Evolutionary conservation across 371 early-diverging fungal genomes (phyloP).

Genomic region (Circinella minor): DNA sequence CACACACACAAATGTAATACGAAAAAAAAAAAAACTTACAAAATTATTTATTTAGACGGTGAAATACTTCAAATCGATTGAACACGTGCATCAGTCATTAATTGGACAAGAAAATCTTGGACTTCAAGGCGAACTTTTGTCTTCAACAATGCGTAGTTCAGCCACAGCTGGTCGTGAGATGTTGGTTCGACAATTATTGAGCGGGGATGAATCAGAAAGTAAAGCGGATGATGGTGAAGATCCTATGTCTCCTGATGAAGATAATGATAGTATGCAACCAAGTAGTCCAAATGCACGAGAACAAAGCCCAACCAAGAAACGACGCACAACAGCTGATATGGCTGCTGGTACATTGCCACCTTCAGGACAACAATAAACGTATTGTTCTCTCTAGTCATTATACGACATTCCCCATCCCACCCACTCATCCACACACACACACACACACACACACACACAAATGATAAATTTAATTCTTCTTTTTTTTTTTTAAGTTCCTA

Average conservation of each 20-base stretch:
- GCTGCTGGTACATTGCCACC: constrained; percentile 5
- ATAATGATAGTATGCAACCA: not conserved
- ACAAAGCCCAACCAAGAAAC: constrained; percentile 14
- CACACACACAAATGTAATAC: constrained; percentile 34
- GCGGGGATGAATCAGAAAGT: constrained; percentile 15
- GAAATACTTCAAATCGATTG: constrained; percentile 88
- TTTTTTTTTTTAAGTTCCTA: not conserved
- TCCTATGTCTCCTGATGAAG: not conserved
- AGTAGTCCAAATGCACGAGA: constrained; percentile 5
- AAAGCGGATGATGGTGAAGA: constrained; percentile 1
- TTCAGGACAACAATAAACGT: not conserved
- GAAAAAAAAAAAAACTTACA: no score
- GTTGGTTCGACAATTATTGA: constrained; percentile 15
- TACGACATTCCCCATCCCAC: not conserved
- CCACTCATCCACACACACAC: not conserved
- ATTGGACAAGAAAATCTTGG: constrained; percentile 82
- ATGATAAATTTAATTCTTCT: not conserved
- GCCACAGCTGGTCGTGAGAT: constrained; percentile 11
- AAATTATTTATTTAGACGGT: constrained; percentile 56
- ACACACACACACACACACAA: no score
- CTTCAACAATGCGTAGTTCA: not conserved
- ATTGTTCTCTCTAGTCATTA: no score
- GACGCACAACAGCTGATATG: constrained; percentile 19
- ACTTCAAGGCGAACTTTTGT: constrained; percentile 63
- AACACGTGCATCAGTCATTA: constrained; percentile 81